Evolutionary conservation across 805 yeast genomes (phyloP).

Genomic region (Zygotorulaspora florentina): DNA sequence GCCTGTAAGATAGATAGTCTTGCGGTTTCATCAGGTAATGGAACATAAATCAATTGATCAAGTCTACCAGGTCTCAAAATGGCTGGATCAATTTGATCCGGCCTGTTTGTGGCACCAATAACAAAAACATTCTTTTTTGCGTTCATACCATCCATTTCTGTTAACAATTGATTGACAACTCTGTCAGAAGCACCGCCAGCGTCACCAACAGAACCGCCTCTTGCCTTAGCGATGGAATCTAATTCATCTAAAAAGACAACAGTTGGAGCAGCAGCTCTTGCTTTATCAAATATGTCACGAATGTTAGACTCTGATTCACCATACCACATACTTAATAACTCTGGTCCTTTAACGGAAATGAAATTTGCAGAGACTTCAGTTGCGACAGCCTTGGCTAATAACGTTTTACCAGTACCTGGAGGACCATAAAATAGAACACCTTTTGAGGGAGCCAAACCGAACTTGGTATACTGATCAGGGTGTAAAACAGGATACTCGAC

Average conservation of each 20-base stretch:
- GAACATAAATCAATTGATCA: conserved; percentile 97
- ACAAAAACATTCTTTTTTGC: conserved; percentile 98
- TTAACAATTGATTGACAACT: conserved; percentile 90
- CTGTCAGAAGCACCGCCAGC: conserved; percentile 97
- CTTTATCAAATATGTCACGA: conserved; percentile 96
- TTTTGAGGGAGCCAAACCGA: conserved; percentile 95
- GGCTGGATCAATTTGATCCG: conserved; percentile 99
- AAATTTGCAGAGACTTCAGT: conserved; percentile 98
- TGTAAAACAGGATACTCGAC: conserved; percentile 98
- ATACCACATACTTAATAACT: conserved; percentile 95
- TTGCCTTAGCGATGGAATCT: conserved; percentile 95
- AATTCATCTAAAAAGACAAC: conserved; percentile 97
- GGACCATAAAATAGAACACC: conserved; percentile 99
- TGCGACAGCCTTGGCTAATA: conserved; percentile 98
- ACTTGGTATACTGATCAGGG: conserved; percentile 97
- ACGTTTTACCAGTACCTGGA: conserved; percentile 99
- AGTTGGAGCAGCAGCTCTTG: conserved; percentile 99
- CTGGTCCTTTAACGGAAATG: conserved; percentile 89
- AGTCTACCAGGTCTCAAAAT: conserved; percentile 98
- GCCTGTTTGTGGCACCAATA: conserved; percentile 99
- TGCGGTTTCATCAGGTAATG: conserved; percentile 94
- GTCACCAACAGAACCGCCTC: conserved; percentile 89
- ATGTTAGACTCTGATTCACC: conserved; percentile 98
- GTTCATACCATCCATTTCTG: conserved; percentile 99
- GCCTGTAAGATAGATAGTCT: conserved; percentile 91